Evolutionary conservation across 371 early-diverging fungal species (phyloP), one percentile per base, ranked within the genome.

Genomic region (Dichotomocladium elegans): DNA sequence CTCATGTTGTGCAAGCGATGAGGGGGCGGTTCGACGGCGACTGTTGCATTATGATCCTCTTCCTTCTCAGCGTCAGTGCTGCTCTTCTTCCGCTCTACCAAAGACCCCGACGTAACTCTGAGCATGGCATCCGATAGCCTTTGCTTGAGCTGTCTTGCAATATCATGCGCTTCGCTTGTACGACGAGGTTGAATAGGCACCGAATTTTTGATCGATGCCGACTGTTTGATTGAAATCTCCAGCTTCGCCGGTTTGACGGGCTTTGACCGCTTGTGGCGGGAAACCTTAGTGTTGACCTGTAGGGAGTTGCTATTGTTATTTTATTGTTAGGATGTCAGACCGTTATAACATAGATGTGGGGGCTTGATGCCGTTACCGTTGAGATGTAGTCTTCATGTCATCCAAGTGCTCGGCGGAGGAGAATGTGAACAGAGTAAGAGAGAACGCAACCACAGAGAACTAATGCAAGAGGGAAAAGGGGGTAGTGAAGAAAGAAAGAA

Each of bases 121-220:
- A 17, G 28, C 51, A 60, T 41, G 15, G 63, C 64, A 3, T 43
- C 46, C 8, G 69, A 57, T 30, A 72, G 41, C 12, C 57, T 54
- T 24, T 57, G 50, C 31, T 58, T 66, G 26, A 73, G 49, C 33
- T 49, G 57, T 31, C 46, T 61, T 6, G 70, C 68, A 31, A 69
- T 45, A 12, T 37, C 28, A 29, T 31, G 59, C 22, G 54, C 40
- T 9, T 64, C 25, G 29, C 26, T n/a, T 43, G 24, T 43, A 37
- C 26, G 43, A 31, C 34, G 49, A 48, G 31, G 15, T 33, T 17
- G 26, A 22, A 19, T 29, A 43, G 31, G 37, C 25, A 41, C 22
- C 8, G 37, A 37, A n/a, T 37, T 37, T 37, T 37, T 37, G 37
- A 37, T 37, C 37, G 17, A 21, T 37, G 37, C 21, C 37, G 21